Evolutionary conservation across 306 rosid species (phyloP), one percentile per base, ranked within the genome.

Genomic region (Coriaria nepalensis): DNA sequence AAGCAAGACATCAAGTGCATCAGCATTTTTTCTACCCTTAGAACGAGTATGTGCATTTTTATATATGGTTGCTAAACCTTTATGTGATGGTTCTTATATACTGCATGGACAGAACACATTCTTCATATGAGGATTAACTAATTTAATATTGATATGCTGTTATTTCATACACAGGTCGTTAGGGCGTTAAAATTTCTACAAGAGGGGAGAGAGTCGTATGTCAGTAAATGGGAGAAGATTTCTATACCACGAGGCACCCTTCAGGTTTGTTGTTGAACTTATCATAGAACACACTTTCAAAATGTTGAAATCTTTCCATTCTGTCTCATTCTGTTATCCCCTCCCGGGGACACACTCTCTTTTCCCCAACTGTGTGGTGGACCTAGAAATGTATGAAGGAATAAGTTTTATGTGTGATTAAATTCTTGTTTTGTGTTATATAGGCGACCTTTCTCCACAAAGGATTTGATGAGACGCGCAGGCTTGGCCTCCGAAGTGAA

Each of bases 391-490:
- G 29, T 20, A 1, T 20, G 29, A 20, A 20, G 29, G 29, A 20
- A 20, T 1, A 20, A 20, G 3, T 20, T 20, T 20, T 20, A 20
- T 20, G 29, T 20, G 29, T 20, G 29, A 20, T 20, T 20, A 20
- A 20, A 20, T 20, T 20, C 29, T 3, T 20, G 29, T 20, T 20
- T 20, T 59, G 35, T 46, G 39, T 62, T 55, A 36, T 63, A 55
- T 68, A 90, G 95, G 79, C 57, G 50, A 84, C 97, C n/a, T 90
- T 84, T 79, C 68, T 84, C 42, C 97, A 90, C 57, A 90, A 90
- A 69, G 97, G 95, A 60, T 90, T 81, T 79, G 97, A 90, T 6
- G 97, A 90, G 79, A 90, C 81, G 55, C 97, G 95, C 4, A 72
- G 94, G 34, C 95, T 81, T 64, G 97, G 97, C 52, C 95, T 84